phyloP scores from a whole-genome alignment of 2,329 filamentous ascomycete genomes.

The Cercospora zeina region DNA sequence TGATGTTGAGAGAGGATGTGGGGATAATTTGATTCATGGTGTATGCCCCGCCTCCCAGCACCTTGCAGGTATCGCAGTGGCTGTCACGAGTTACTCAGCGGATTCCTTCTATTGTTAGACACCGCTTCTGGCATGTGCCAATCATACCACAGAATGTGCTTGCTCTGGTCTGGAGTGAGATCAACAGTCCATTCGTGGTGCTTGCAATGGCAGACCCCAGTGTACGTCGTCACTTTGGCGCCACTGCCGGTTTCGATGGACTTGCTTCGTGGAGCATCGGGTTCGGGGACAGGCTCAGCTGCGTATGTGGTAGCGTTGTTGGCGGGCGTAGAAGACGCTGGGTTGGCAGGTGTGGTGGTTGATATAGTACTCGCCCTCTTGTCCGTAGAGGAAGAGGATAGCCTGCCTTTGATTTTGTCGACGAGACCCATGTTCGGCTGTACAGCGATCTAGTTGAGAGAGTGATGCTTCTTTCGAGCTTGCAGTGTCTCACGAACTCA shows the following conservation, averaged over 20 bases:
- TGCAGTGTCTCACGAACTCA: background rate
- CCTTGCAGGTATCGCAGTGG: conserved; percentile 61
- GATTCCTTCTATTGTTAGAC: too few relatives aligned
- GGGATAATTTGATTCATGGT: conserved; percentile 59
- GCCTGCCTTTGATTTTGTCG: conserved; percentile 19
- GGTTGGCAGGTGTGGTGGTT: conserved; percentile 9
- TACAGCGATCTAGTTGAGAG: background rate
- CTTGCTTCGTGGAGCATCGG: conserved; percentile 7
- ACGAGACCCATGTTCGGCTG: conserved; percentile 9
- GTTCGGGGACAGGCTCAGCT: background rate
- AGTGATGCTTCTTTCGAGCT: background rate
- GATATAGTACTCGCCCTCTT: conserved; percentile 8
- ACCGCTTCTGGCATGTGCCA: background rate
- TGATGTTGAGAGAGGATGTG: conserved; percentile 53
- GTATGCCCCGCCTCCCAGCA: conserved; percentile 53
- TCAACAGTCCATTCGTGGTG: conserved; percentile 55
- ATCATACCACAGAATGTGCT: conserved; percentile 47
- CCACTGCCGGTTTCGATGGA: conserved; percentile 12
- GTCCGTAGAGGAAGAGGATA: background rate
- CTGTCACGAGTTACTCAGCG: conserved; percentile 36
- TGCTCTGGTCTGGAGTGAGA: conserved; percentile 49
- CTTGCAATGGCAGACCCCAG: conserved; percentile 59
- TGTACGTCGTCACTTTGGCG: conserved; percentile 48
- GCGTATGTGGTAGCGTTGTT: background rate
- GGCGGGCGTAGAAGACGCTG: background rate